Evolutionary conservation across 345 rosid genomes (phyloP).

Genomic region (Lepidium didymum): DNA sequence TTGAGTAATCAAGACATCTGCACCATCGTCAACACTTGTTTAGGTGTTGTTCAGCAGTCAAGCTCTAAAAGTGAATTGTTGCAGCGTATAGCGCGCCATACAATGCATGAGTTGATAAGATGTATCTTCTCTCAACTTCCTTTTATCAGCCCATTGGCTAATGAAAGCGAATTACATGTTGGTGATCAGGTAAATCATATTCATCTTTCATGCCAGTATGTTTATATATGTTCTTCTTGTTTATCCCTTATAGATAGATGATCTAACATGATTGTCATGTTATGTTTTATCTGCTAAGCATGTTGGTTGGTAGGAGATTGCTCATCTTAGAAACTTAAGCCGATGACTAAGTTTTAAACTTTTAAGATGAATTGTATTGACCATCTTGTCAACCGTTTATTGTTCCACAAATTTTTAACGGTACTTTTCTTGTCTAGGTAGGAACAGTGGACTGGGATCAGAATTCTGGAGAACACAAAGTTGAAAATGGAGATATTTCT

Average conservation of each 20-base stretch:
- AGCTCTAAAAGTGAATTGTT: constrained; percentile 63
- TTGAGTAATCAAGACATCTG: constrained; percentile 69
- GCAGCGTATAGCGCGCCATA: constrained; percentile 68
- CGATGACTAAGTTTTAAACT: neutral
- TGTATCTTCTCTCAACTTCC: constrained; percentile 69
- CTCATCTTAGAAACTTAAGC: neutral
- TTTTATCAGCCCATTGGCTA: constrained; percentile 25
- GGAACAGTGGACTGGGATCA: constrained; percentile 34
- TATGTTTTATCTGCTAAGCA: neutral
- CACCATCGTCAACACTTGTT: constrained; percentile 58
- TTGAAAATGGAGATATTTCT: constrained; percentile 39
- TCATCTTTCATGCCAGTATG: neutral
- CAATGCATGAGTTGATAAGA: constrained; percentile 67
- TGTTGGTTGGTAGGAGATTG: neutral
- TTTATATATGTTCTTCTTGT: neutral
- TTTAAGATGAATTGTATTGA: neutral
- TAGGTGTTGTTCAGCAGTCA: constrained; percentile 73
- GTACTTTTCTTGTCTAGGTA: constrained; percentile 32
- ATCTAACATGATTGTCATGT: neutral
- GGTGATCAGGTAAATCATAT: constrained; percentile 33
- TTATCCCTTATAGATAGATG: constrained; percentile 1
- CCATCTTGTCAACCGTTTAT: neutral
- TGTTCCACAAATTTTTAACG: constrained; percentile 5
- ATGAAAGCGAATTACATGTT: constrained; percentile 19
- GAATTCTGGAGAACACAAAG: constrained; percentile 29